Evolutionary conservation across 768 basidiomycete species (phyloP), one percentile per base, ranked within the genome.

Genomic region (Holtermanniella nyarrowii): DNA sequence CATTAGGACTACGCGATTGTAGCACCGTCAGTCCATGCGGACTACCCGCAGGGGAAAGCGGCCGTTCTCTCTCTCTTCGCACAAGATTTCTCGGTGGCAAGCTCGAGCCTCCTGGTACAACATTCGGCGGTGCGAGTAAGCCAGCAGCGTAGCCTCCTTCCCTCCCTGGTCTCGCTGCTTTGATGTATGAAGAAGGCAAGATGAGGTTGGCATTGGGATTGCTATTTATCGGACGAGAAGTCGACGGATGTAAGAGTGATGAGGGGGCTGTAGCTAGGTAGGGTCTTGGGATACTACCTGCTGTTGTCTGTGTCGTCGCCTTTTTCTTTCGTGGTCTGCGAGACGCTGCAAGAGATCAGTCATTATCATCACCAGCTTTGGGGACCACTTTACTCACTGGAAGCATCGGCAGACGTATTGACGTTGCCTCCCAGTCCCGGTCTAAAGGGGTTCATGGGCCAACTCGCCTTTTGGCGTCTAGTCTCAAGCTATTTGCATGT

Each of bases 241-340:
- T 57, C 44, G 23, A 58, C 50, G 12, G 61, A 59, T 4, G 46
- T 26, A n/a, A 16, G 7, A 61, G 53, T 11, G 65, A 62, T 12
- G 57, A 55, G n/a, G 66, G 66, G n/a, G 66, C 66, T 13, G 61
- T 31, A 39, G 66, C 66, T 11, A 68, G 58, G 55, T 62, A 68
- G 26, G 66, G 66, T 22, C 51, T 23, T 11, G 66, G 63, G 20
- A 68, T 57, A 2, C 61, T 59, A 31, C 59, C 55, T 14, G 27
- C 44, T 40, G 40, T 26, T 11, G 49, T 5, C 20, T 43, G 24
- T 40, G 49, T 41, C 11, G 20, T 12, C 45, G 53, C 43, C 53
- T 63, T 61, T 25, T 63, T 66, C 44, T 60, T 63, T 20, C 56
- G 55, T 11, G 60, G 39, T 54, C 58, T 60, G 11, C 48, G 26